Evolutionary conservation across 2,329 filamentous ascomycete genomes (phyloP), one percentile per base, ranked within the genome.

Genomic region (Tolypocladium guangdongense): DNA sequence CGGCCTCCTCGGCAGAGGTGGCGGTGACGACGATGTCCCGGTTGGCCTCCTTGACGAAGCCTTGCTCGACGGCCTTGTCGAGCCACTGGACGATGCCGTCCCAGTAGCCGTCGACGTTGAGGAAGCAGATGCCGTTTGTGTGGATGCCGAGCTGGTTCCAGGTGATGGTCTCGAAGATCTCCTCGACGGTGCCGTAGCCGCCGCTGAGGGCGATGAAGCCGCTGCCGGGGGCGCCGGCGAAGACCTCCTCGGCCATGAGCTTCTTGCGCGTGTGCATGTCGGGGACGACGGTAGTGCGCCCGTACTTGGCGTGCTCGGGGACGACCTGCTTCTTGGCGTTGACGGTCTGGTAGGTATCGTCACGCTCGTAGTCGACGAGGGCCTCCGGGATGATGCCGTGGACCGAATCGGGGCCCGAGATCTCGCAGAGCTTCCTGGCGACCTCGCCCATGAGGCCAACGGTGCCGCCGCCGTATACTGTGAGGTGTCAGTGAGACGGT

Each of bases 121-220:
- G 82, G 49, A 96, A 74, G 52, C 92, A 84, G 47, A 97, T 84
- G 4, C 87, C 88, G 50, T 80, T 77, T 61, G 78, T 78, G 71
- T 97, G 93, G 59, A 99, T 97, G 1, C 93, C 92, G 50, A 99
- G 73, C 74, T 97, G 93, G 70, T 96, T 97, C 91, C 93, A 99
- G 12, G 89, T 95, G 30, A 84, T 84, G 2, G 89, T 83, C 74
- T 95, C 89, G 70, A 96, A 90, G 66, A 99, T 78, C 77, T 99
- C 93, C 74, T 99, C 93, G 67, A 97, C 80, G 2, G 93, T 99
- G 22, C 93, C 93, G 69, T 92, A 99, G 0, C 93, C 93, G 45
- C 92, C 92, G 53, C 81, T 83, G 55, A 99, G 74, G 32, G 90
- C 90, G 41, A 99, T 83, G 72, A 99, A 99, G 14, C 92, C 92